phyloP scores from a whole-genome alignment of 225 moss, liverwort and hornwort species.

The Marchantia polymorpha region DNA sequence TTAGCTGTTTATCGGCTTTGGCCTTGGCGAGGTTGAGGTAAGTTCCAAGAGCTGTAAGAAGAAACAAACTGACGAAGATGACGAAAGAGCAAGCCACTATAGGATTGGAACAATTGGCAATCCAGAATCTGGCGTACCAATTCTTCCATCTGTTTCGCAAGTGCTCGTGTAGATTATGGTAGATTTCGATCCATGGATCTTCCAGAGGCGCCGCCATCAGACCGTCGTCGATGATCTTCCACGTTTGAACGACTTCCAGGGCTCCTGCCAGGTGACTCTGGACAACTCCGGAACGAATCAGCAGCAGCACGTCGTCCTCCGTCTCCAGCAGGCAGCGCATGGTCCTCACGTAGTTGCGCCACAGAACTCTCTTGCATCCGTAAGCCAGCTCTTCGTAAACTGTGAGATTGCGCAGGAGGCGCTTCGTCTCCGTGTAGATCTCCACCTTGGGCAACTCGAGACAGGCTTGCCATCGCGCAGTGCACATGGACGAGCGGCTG shows the following conservation, averaged over 20 bases:
- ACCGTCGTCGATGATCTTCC: neutral
- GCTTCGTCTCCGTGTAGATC: neutral
- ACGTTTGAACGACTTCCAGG: neutral
- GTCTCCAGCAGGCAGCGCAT: neutral
- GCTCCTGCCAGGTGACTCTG: neutral
- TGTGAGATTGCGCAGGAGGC: neutral
- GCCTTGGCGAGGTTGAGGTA: neutral
- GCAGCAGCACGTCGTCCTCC: neutral
- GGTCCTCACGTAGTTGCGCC: neutral
- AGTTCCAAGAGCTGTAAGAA: neutral
- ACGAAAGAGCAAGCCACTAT: neutral
- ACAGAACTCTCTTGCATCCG: neutral
- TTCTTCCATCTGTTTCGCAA: neutral
- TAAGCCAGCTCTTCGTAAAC: neutral
- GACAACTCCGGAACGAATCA: constrained; percentile 1
- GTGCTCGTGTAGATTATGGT: neutral
- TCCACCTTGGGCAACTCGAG: neutral
- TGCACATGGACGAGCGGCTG: neutral
- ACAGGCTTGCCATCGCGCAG: neutral
- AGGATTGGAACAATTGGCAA: neutral
- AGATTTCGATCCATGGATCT: neutral
- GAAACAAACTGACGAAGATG: neutral
- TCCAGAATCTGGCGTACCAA: constrained; percentile 4
- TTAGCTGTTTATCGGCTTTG: neutral
- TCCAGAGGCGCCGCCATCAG: neutral